A percentile compares a stretch with the other conserved stretches of the same genome.
These are phyloP conservation scores for Diversispora eburnea DNA, from an alignment of 192 early-diverging fungal genomes.

Conservation along the genomic window DNA sequence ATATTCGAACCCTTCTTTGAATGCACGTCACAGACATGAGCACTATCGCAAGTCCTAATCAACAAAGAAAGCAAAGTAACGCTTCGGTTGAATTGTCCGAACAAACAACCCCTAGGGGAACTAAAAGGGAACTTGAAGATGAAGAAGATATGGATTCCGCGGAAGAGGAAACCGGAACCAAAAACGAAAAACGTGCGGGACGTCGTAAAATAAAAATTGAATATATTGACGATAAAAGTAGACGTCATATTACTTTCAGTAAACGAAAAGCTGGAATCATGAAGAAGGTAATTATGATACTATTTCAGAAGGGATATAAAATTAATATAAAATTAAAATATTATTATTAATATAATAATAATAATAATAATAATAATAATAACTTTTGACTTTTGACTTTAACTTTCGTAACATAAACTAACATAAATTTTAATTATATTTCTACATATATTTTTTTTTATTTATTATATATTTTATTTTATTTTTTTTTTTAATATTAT, in stretches of 20 bases:
- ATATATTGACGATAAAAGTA: constrained; percentile 89
- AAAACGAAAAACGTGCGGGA: constrained; percentile 66
- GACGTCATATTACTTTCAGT: constrained; percentile 91
- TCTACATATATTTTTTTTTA: too few species aligned
- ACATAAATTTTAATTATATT: not conserved
- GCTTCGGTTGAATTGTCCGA: constrained; percentile 19
- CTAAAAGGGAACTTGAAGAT: constrained; percentile 39
- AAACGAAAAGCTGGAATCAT: constrained; percentile 97
- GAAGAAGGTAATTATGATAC: constrained; percentile 70
- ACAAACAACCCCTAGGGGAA: constrained; percentile 13
- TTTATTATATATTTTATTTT: too few species aligned
- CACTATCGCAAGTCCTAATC: not conserved
- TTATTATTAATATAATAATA: too few species aligned
- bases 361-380: not conserved
- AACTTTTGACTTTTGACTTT: too few species aligned
- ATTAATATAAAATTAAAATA: too few species aligned
- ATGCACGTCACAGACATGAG: constrained; percentile 13
- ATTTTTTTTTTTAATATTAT: not conserved
- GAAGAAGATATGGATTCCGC: constrained; percentile 65
- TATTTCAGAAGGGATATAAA: not conserved
- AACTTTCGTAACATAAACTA: too few species aligned
- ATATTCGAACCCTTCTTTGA: not conserved
- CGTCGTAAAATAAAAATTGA: constrained; percentile 96
- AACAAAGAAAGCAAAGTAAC: constrained; percentile 25
- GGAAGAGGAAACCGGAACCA: constrained; percentile 51